Conservation (phyloP, 495 filamentous ascomycete species). For the Penicillium mononematosum region DNA sequence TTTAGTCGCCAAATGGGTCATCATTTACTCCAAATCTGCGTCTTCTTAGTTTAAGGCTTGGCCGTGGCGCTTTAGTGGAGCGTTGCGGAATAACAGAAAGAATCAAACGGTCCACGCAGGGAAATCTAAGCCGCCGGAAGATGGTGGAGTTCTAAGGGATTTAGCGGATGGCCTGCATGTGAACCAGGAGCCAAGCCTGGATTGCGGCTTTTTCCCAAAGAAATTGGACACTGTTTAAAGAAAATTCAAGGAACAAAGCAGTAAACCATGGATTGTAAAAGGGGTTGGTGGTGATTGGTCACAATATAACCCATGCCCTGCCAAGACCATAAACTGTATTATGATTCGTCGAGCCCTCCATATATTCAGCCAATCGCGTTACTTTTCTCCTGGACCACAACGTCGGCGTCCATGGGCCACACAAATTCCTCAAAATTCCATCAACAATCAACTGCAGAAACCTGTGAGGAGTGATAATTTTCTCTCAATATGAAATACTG, state of each 20-base stretch:
- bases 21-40: background rate
- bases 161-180: background rate
- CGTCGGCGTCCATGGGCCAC: background rate
- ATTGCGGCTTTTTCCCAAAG: background rate
- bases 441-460: background rate
- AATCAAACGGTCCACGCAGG: background rate
- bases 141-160: background rate
- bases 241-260: background rate
- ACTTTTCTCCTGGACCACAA: slow-evolving; percentile 10
- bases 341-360: background rate
- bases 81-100: background rate
- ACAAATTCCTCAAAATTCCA: background rate
- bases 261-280: background rate
- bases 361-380: slow-evolving; percentile 1
- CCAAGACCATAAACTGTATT: slow-evolving; percentile 1
- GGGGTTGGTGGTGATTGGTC: background rate
- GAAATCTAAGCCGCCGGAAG: background rate
- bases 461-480: background rate
- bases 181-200: background rate
- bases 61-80: background rate
- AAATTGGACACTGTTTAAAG: background rate
- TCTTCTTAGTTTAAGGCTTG: background rate
- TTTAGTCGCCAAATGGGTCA: background rate
- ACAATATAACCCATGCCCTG: background rate
- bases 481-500: no score